These are phyloP conservation scores for Aspergillus sp. DNA, from an alignment of 2,329 filamentous ascomycete species.

Conservation along the genomic window DNA sequence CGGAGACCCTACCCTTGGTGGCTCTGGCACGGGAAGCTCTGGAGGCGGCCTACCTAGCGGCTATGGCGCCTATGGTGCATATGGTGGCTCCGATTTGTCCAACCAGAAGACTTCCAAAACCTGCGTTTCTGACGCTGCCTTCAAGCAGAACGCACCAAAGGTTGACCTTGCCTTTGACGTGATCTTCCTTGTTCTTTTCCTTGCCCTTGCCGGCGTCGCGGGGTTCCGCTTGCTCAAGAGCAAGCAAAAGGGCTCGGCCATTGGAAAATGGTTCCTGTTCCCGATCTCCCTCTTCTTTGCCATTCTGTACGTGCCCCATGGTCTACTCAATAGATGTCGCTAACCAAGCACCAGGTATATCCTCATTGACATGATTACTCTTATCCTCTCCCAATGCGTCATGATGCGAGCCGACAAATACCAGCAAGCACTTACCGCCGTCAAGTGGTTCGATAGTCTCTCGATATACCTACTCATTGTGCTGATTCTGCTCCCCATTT, in stretches of 20 bases:
- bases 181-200: constrained; percentile 16
- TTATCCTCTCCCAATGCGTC: constrained; percentile 7
- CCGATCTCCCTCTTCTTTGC: constrained; percentile 10
- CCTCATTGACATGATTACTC: constrained; percentile 4
- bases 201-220: neutral
- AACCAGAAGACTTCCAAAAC: neutral
- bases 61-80: neutral
- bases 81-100: neutral
- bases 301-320: constrained; percentile 7
- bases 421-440: neutral
- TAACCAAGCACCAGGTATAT: neutral
- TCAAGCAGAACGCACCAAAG: neutral
- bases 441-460: constrained; percentile 5
- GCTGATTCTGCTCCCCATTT: constrained; percentile 17
- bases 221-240: neutral
- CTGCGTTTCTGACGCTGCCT: constrained; percentile 4
- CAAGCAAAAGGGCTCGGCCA: neutral
- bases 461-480: constrained; percentile 5
- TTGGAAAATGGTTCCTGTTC: constrained; percentile 11
- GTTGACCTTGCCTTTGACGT: constrained; percentile 15
- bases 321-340: neutral
- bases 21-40: too few relatives aligned
- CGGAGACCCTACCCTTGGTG: neutral
- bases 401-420: neutral
- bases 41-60: neutral